Evolutionary conservation across 768 basidiomycete genomes (phyloP).

Genomic region (Kwoniella heveanensis): DNA sequence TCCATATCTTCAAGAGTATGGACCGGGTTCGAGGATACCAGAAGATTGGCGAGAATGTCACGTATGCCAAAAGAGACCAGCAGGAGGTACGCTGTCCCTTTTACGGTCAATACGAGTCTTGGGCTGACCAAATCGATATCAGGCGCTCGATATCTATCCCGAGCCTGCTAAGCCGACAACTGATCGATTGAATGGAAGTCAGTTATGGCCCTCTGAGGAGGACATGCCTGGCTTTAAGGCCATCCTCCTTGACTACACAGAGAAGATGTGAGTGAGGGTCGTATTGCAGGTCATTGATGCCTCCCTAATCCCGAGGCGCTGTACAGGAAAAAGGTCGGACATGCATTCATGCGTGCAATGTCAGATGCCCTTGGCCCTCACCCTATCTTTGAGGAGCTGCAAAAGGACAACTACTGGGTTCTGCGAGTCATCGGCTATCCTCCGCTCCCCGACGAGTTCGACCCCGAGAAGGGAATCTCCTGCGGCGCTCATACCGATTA

Average conservation of each 20-base stretch:
- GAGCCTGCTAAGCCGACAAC: conserved; percentile 30
- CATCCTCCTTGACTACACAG: conserved; percentile 31
- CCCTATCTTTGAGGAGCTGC: conserved; percentile 29
- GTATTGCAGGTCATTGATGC: no score
- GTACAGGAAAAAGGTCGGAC: conserved; percentile 29
- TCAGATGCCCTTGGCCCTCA: conserved; percentile 23
- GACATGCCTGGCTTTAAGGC: conserved; percentile 30
- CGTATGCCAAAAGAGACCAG: conserved; percentile 39
- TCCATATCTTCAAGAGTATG: conserved; percentile 34
- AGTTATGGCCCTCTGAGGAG: conserved; percentile 29
- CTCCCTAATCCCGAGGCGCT: no score
- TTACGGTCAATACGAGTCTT: not conserved
- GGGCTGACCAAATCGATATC: not conserved
- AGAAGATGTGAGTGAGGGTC: conserved; percentile 33
- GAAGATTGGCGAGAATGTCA: conserved; percentile 40
- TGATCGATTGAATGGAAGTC: conserved; percentile 25
- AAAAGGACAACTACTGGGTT: conserved; percentile 38
- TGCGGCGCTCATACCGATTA: conserved; percentile 41
- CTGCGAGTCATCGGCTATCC: conserved; percentile 37
- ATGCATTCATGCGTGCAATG: conserved; percentile 35
- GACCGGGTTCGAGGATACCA: conserved; percentile 35
- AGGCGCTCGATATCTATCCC: conserved; percentile 40
- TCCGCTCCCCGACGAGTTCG: conserved; percentile 24
- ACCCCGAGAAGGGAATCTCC: conserved; percentile 30
- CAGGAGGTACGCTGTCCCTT: conserved; percentile 22